These are phyloP conservation scores for Suillus fuscotomentosus DNA, from an alignment of 768 basidiomycete genomes.

Conservation along the genomic window DNA sequence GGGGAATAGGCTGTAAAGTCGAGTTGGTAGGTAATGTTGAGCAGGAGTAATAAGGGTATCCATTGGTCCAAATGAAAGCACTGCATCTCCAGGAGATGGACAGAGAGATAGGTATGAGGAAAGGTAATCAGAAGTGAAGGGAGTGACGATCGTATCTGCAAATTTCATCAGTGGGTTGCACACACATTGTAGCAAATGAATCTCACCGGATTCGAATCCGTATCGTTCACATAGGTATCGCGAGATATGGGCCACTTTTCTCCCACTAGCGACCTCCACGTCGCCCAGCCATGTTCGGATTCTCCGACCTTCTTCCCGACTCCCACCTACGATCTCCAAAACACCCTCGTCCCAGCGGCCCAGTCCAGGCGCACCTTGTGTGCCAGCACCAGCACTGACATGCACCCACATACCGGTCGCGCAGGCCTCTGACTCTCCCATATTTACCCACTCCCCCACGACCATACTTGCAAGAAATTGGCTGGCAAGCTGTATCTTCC, in stretches of 20 bases:
- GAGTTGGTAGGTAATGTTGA: constrained; percentile 70
- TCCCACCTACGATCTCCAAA: constrained; percentile 76
- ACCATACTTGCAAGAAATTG: constrained; percentile 72
- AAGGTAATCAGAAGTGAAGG: constrained; percentile 77
- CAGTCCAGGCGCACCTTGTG: constrained; percentile 30
- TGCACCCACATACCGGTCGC: constrained; percentile 80
- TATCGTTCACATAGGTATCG: constrained; percentile 78
- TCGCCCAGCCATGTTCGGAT: constrained; percentile 84
- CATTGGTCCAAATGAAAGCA: constrained; percentile 80
- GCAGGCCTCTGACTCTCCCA: constrained; percentile 76
- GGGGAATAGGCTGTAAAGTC: constrained; percentile 71
- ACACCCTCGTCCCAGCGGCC: constrained; percentile 79
- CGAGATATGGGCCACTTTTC: constrained; percentile 64
- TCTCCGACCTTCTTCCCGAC: constrained; percentile 66
- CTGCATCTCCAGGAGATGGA: constrained; percentile 70
- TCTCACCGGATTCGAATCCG: constrained; percentile 71
- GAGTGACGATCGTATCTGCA: constrained; percentile 66
- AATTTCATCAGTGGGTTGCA: not conserved
- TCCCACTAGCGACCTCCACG: constrained; percentile 65
- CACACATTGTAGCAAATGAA: constrained; percentile 7
- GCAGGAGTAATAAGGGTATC: constrained; percentile 76
- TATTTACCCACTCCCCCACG: constrained; percentile 66
- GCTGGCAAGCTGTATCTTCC: constrained; percentile 74
- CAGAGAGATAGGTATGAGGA: constrained; percentile 76
- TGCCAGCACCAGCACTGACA: constrained; percentile 10